phyloP scores from a whole-genome alignment of 768 basidiomycete species.

The Leucocoprinus sp. region DNA sequence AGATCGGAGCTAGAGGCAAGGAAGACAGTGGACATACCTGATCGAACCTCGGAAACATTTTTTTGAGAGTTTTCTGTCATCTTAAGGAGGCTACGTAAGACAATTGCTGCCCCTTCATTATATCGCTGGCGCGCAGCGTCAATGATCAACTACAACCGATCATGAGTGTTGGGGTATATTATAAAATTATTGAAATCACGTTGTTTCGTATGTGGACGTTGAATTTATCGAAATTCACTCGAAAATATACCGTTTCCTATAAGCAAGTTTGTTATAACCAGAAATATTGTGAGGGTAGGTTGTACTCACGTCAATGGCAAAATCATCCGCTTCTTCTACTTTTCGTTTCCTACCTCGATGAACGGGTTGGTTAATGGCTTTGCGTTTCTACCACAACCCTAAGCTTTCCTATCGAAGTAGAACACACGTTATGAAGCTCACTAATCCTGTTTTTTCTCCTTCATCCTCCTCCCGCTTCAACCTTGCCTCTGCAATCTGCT shows the following conservation, averaged over 20 bases:
- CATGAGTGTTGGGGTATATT: constrained; percentile 4
- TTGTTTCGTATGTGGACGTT: constrained; percentile 82
- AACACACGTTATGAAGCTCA: constrained; percentile 26
- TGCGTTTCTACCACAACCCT: constrained; percentile 47
- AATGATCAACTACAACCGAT: constrained; percentile 56
- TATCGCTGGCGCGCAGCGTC: constrained; percentile 70
- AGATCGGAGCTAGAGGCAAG: not conserved
- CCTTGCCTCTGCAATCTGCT: constrained; percentile 54
- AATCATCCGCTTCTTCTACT: constrained; percentile 44
- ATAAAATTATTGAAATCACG: constrained; percentile 31
- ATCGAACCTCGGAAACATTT: constrained; percentile 50
- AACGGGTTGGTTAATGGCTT: constrained; percentile 25
- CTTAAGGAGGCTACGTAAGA: constrained; percentile 65
- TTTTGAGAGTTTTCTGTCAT: constrained; percentile 60
- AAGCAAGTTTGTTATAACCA: constrained; percentile 9
- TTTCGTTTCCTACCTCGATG: constrained; percentile 27
- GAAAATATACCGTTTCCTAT: constrained; percentile 69
- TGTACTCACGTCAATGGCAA: constrained; percentile 54
- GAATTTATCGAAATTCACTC: constrained; percentile 86
- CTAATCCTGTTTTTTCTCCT: constrained; percentile 65
- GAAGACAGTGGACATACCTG: constrained; percentile 35
- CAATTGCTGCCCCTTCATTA: constrained; percentile 64
- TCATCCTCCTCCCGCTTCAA: constrained; percentile 66
- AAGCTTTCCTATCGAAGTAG: not conserved
- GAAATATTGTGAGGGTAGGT: constrained; percentile 2